Evolutionary conservation across 2,329 filamentous ascomycete genomes (phyloP), one percentile per base, ranked within the genome.

Genomic region (Onygenales sp.): DNA sequence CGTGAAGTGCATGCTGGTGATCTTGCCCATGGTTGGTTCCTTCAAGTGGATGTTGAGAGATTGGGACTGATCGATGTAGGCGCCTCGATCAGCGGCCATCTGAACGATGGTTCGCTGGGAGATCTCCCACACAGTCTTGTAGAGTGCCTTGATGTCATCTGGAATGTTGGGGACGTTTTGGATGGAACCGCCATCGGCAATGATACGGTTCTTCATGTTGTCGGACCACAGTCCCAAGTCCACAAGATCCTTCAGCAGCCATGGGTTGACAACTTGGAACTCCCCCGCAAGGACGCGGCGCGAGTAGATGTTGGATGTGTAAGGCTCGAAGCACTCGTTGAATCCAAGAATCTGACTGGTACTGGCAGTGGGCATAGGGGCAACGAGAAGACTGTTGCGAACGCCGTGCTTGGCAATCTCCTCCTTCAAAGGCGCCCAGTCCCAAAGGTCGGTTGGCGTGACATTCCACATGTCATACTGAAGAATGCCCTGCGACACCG

Each of bases 131-230:
- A 98, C 93, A 2, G 93, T 98, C 85, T 98, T 98, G 83, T 98
- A 98, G 6, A 98, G 81, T 40, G 86, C 84, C 79, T 98, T 98
- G 79, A 95, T 87, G 63, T 98, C 93, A 34, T 87, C 83, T 11
- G 93, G 92, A 58, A 98, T 96, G 74, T 94, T 97, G 67, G 92
- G 88, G 58, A 98, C 92, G 73, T 93, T 92, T 73, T 97, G 93
- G 53, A 98, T 87, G 17, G 92, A 97, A 61, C 93, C 93, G 61
- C 88, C 88, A 58, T 96, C 92, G 54, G 93, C 87, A 66, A 98
- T 98, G 79, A 98, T 98, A 64, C 93, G 90, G 80, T 98, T 98
- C 85, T 98, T 98, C 93, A 98, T 98, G 77, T 90, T 89, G 74
- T 98, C 92, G 47, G 92, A 96, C 93, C 93, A 98, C 44, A 98